A percentile compares a stretch with the other conserved stretches of the same genome.
phyloP scores from a whole-genome alignment of 108 stramenopile genomes.

The Schizochytrium sp. region DNA sequence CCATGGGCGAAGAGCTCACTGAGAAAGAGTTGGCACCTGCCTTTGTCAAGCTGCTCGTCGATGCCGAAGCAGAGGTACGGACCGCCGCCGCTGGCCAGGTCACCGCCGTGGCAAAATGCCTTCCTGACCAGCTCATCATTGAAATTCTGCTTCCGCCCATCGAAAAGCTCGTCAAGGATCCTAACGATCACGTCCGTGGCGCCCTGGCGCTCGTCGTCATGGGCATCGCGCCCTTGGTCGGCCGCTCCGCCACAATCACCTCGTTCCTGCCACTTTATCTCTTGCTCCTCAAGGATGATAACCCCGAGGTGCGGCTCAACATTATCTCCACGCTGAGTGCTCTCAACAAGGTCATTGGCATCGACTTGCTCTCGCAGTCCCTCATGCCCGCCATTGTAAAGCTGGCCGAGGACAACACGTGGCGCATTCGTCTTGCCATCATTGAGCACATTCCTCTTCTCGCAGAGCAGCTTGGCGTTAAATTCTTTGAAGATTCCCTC shows the following conservation, averaged over 20 bases:
- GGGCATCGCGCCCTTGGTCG: conserved; percentile 77
- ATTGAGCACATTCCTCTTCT: conserved; percentile 85
- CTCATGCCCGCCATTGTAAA: conserved; percentile 89
- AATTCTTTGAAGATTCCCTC: conserved; percentile 74
- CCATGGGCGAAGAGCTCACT: neutral
- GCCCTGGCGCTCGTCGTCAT: conserved; percentile 84
- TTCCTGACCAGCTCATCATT: neutral
- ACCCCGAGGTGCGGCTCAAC: conserved; percentile 66
- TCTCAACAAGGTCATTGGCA: conserved; percentile 85
- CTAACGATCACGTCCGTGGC: conserved; percentile 52
- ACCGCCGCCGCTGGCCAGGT: conserved; percentile 79
- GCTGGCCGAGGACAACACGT: conserved; percentile 87
- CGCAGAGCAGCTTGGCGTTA: conserved; percentile 78
- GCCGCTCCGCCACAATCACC: conserved; percentile 70
- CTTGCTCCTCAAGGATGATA: conserved; percentile 70
- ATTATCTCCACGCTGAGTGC: conserved; percentile 81
- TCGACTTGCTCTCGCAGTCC: conserved; percentile 79
- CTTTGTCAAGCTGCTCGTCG: conserved; percentile 75
- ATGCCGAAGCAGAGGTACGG: conserved; percentile 85
- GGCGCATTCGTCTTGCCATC: conserved; percentile 89
- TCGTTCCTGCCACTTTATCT: conserved; percentile 85
- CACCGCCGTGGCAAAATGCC: conserved; percentile 55
- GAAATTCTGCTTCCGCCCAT: conserved; percentile 27
- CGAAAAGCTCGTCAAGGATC: conserved; percentile 38
- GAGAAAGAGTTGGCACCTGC: conserved; percentile 50